These are phyloP conservation scores for Dendrobium catenatum DNA, from an alignment of 106 monocot genomes.

Conservation along the genomic window DNA sequence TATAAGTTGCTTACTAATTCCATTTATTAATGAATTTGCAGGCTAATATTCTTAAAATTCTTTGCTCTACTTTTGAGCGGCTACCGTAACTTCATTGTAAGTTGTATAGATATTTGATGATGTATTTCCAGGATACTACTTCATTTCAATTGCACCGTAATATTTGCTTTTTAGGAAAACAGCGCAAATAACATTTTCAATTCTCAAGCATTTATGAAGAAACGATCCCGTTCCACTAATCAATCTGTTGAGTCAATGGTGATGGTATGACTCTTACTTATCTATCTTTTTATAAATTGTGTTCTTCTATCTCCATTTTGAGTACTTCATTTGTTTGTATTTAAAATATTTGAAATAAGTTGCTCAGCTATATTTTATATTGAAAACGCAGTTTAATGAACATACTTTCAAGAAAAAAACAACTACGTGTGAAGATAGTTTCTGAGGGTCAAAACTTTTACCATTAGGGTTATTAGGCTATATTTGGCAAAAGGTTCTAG, in stretches of 20 bases:
- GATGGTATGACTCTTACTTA: slow-evolving; percentile 50
- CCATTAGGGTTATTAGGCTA: neutral
- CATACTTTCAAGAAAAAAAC: neutral
- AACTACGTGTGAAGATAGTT: neutral
- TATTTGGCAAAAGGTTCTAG: neutral
- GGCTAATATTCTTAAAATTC: slow-evolving; percentile 89
- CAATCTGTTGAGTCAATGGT: slow-evolving; percentile 73
- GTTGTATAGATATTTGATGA: slow-evolving; percentile 13
- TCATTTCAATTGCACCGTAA: neutral
- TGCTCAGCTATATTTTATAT: neutral
- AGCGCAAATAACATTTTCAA: slow-evolving; percentile 67
- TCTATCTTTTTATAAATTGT: neutral
- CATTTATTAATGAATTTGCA: slow-evolving; percentile 30
- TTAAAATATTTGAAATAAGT: slow-evolving; percentile 3
- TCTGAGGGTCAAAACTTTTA: neutral
- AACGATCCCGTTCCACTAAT: slow-evolving; percentile 81
- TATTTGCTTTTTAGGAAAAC: slow-evolving; percentile 49
- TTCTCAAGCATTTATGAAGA: slow-evolving; percentile 94
- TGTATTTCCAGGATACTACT: neutral
- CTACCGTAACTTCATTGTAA: slow-evolving; percentile 98
- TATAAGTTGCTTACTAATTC: slow-evolving; percentile 3
- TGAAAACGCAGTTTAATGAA: neutral
- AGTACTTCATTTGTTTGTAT: neutral
- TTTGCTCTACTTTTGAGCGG: slow-evolving; percentile 86
- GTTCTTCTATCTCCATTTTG: neutral